Conservation (phyloP, 2,329 filamentous ascomycete species). For the Fusarium vanettenii region DNA sequence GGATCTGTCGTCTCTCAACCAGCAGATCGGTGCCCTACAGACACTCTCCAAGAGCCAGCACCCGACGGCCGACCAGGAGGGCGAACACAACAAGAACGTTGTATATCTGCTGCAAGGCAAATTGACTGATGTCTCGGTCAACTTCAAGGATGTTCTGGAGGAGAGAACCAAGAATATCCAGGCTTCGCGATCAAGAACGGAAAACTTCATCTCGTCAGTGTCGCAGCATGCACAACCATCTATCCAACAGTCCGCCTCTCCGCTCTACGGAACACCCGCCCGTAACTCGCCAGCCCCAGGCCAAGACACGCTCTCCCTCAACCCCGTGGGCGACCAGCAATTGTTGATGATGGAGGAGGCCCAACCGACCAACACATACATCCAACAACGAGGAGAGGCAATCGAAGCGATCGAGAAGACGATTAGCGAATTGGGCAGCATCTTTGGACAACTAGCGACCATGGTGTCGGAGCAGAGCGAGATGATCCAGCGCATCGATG, state of each 20-base stretch:
- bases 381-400: conserved; percentile 92
- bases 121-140: conserved; percentile 89
- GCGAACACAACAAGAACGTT: conserved; percentile 98
- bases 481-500: conserved; percentile 97
- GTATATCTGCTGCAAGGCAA: conserved; percentile 92
- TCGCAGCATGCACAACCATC: conserved; percentile 78
- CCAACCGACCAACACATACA: conserved; percentile 86
- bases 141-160: conserved; percentile 97
- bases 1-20: conserved; percentile 85
- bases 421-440: conserved; percentile 88
- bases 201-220: conserved; percentile 95
- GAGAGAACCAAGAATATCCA: conserved; percentile 98
- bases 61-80: conserved; percentile 80
- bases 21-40: conserved; percentile 88
- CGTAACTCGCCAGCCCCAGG: conserved; percentile 74
- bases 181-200: conserved; percentile 88
- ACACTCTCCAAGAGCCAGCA: conserved; percentile 81
- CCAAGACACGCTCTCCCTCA: conserved; percentile 83
- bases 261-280: conserved; percentile 84
- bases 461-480: conserved; percentile 99
- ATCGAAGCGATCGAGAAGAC: conserved; percentile 98
- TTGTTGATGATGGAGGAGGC: conserved; percentile 94
- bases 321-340: conserved; percentile 84
- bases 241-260: conserved; percentile 81
- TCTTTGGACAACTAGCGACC: conserved; percentile 92